Conservation (phyloP, 805 yeast genomes). For the Candida piceae region DNA sequence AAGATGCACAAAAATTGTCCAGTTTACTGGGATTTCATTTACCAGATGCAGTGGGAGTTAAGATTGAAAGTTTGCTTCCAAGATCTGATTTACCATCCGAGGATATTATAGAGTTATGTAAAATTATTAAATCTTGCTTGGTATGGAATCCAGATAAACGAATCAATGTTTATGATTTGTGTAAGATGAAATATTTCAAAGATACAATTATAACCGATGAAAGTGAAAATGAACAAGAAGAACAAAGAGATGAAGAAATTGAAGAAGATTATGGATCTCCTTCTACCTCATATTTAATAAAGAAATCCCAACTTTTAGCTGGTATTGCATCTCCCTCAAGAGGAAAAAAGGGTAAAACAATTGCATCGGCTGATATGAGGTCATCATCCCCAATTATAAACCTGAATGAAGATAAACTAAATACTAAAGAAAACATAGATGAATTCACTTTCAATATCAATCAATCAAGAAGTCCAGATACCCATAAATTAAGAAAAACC, state of each 20-base stretch:
- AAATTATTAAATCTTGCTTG: constrained; percentile 45
- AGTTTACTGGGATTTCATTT: constrained; percentile 48
- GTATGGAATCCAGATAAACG: constrained; percentile 78
- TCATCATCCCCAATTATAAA: too few relatives aligned
- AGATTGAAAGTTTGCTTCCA: constrained; percentile 41
- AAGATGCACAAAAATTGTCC: constrained; percentile 51
- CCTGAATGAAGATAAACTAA: too few relatives aligned
- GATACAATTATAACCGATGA: constrained; percentile 31
- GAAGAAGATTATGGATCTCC: too few relatives aligned
- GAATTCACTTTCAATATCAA: too few relatives aligned
- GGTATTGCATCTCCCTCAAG: neutral
- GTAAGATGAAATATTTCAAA: constrained; percentile 50
- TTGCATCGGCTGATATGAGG: too few relatives aligned
- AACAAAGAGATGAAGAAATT: too few relatives aligned
- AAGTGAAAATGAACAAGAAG: too few relatives aligned
- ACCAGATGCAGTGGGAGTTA: constrained; percentile 50
- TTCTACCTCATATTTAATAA: constrained; percentile 3
- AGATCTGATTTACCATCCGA: constrained; percentile 35
- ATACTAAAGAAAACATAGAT: too few relatives aligned
- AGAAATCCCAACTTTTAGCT: constrained; percentile 1
- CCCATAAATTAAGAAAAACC: constrained; percentile 15
- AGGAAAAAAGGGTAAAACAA: too few relatives aligned
- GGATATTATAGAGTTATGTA: constrained; percentile 37
- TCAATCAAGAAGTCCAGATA: constrained; percentile 3
- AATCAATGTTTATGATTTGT: constrained; percentile 44